Conservation (phyloP, 2,329 filamentous ascomycete genomes). For the Pseudogymnoascus sp. region DNA sequence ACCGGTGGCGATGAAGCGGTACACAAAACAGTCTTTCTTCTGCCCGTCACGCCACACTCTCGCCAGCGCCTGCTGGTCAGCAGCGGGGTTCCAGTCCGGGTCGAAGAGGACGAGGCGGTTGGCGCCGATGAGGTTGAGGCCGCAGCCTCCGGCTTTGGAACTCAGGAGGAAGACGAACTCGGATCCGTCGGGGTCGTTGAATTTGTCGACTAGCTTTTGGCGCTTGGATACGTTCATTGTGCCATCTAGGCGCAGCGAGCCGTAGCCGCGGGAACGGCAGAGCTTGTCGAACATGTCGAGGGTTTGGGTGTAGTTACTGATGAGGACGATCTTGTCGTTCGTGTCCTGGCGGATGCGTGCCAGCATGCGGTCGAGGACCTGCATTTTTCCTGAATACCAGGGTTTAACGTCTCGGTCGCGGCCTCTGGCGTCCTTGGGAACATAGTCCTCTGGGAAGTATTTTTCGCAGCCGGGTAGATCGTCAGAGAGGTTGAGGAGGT, state of each 20-base stretch:
- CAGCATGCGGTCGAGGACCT: constrained; percentile 95
- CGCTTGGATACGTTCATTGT: constrained; percentile 98
- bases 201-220: constrained; percentile 93
- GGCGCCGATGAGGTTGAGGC: constrained; percentile 89
- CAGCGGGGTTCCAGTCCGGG: constrained; percentile 95
- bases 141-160: constrained; percentile 93
- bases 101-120: constrained; percentile 95
- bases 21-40: constrained; percentile 99
- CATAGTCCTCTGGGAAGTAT: constrained; percentile 76
- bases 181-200: constrained; percentile 83
- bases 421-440: constrained; percentile 79
- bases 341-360: constrained; percentile 91
- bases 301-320: constrained; percentile 96
- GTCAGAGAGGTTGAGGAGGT: constrained; percentile 72
- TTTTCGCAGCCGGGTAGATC: constrained; percentile 84
- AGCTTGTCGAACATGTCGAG: constrained; percentile 89
- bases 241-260: constrained; percentile 81
- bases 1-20: constrained; percentile 96
- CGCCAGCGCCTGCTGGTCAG: constrained; percentile 92
- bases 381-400: constrained; percentile 98
- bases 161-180: constrained; percentile 96
- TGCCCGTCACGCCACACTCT: constrained; percentile 98
- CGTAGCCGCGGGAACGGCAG: constrained; percentile 78
- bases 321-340: constrained; percentile 98
- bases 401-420: constrained; percentile 87